A percentile compares a stretch with the other conserved stretches of the same genome.
phyloP scores from a whole-genome alignment of 2,329 filamentous ascomycete species.

The Botrytis medusae region DNA sequence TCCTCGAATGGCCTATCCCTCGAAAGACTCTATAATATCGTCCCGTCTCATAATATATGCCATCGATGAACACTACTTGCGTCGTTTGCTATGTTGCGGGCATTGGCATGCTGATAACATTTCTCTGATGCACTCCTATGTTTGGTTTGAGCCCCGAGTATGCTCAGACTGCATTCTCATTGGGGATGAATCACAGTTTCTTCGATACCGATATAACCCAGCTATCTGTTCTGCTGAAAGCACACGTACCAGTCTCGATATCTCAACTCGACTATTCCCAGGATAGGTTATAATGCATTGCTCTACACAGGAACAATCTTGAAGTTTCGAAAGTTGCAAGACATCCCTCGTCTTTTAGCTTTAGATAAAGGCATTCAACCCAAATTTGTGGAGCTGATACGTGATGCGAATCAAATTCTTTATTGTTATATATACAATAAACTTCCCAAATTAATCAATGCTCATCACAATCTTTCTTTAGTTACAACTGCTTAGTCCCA shows the following conservation, averaged over 20 bases:
- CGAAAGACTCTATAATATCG: not conserved
- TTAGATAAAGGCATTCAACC: fast-evolving
- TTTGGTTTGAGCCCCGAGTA: not conserved
- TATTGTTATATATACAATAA: not conserved
- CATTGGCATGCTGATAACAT: not conserved
- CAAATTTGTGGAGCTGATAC: not conserved
- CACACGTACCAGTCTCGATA: not conserved
- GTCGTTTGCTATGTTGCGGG: not conserved
- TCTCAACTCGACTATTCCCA: not conserved
- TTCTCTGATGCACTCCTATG: not conserved
- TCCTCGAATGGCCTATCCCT: not conserved
- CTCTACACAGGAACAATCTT: not conserved
- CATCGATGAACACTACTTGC: not conserved
- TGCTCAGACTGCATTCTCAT: not conserved
- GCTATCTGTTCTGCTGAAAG: not conserved
- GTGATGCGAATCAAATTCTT: not conserved
- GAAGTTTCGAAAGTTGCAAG: not conserved
- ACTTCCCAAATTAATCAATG: not conserved
- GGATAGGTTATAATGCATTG: not conserved
- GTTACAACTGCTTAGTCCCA: not conserved
- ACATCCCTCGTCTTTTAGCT: not conserved
- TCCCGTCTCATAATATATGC: not conserved
- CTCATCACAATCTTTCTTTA: not conserved
- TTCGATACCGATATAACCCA: not conserved
- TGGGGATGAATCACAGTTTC: not conserved